Percentiles rank a stretch among this genome's conserved stretches.
phyloP scores from a whole-genome alignment of 2,329 filamentous ascomycete genomes.

The Fragosphaeria purpurea region DNA sequence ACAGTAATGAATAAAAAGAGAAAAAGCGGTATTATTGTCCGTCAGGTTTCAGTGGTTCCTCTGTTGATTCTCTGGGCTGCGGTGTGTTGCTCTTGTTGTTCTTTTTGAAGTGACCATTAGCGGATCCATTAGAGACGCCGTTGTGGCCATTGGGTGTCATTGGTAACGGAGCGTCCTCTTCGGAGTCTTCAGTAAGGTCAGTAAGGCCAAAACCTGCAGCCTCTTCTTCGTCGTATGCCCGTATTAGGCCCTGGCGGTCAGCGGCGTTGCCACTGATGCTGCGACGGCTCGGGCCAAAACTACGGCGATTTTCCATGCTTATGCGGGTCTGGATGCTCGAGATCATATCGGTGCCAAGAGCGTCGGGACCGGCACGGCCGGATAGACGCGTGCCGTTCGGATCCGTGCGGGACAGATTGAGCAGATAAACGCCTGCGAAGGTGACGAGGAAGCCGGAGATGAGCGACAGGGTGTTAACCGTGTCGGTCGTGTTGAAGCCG shows the following conservation, averaged over 20 bases:
- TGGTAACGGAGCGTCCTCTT: constrained; percentile 42
- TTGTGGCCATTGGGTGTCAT: constrained; percentile 35
- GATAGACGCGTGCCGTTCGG: constrained; percentile 66
- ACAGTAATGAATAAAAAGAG: background rate
- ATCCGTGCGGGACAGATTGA: constrained; percentile 90
- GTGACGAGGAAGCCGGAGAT: constrained; percentile 90
- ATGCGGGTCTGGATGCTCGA: constrained; percentile 81
- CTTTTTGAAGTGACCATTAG: constrained; percentile 13
- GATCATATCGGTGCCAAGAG: constrained; percentile 83
- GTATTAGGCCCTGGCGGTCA: constrained; percentile 76
- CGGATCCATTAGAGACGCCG: constrained; percentile 24
- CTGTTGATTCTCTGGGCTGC: background rate
- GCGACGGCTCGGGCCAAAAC: constrained; percentile 44
- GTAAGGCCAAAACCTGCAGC: constrained; percentile 62
- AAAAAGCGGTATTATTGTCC: constrained; percentile 2
- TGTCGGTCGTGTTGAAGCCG: constrained; percentile 90
- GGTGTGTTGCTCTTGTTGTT: constrained; percentile 8
- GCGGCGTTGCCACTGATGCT: constrained; percentile 54
- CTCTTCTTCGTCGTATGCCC: constrained; percentile 80
- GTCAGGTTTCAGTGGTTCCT: constrained; percentile 5
- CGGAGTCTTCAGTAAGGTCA: constrained; percentile 69
- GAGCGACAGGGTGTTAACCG: constrained; percentile 84
- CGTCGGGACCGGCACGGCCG: constrained; percentile 56
- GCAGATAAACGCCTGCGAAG: constrained; percentile 87
- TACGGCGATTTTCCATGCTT: constrained; percentile 84